Conservation (phyloP, 306 rosid species). For the Lathyrus oleraceus region DNA sequence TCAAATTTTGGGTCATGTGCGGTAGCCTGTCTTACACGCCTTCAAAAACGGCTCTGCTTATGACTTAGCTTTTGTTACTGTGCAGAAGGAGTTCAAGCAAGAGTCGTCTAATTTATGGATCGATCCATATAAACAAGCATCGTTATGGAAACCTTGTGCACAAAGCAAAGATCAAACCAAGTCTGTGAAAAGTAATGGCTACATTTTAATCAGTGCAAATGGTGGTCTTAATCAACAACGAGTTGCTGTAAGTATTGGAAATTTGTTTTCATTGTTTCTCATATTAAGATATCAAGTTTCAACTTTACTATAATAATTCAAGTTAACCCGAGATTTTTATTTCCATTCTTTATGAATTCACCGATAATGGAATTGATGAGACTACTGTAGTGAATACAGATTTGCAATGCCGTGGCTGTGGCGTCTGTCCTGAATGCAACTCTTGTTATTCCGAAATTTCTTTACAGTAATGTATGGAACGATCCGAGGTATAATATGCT, state of each 20-base stretch:
- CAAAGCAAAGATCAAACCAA: constrained; percentile 47
- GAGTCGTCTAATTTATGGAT: constrained; percentile 67
- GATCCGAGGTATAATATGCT: constrained; percentile 74
- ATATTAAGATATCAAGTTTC: constrained; percentile 20
- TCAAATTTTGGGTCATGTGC: too few relatives aligned
- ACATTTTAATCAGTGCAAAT: constrained; percentile 84
- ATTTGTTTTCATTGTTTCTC: constrained; percentile 8
- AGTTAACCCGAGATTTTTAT: too few relatives aligned
- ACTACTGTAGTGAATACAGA: constrained; percentile 57
- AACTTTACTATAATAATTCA: neutral
- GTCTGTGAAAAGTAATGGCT: constrained; percentile 61
- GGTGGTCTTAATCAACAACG: constrained; percentile 99
- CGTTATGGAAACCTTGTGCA: constrained; percentile 85
- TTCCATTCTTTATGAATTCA: constrained; percentile 22
- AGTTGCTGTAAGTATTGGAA: constrained; percentile 77
- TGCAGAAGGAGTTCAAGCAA: constrained; percentile 67
- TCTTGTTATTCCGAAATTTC: constrained; percentile 75
- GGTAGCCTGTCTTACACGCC: too few relatives aligned
- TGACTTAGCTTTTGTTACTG: constrained; percentile 29
- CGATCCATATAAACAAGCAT: constrained; percentile 58
- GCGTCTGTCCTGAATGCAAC: constrained; percentile 93
- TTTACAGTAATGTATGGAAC: constrained; percentile 96
- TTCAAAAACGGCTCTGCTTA: neutral
- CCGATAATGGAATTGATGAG: constrained; percentile 45
- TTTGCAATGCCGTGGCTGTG: constrained; percentile 91